A percentile compares a stretch with the other conserved stretches of the same genome.
Evolutionary conservation across 495 filamentous ascomycete genomes (phyloP).

Genomic region (Talaromyces stipitatus): DNA sequence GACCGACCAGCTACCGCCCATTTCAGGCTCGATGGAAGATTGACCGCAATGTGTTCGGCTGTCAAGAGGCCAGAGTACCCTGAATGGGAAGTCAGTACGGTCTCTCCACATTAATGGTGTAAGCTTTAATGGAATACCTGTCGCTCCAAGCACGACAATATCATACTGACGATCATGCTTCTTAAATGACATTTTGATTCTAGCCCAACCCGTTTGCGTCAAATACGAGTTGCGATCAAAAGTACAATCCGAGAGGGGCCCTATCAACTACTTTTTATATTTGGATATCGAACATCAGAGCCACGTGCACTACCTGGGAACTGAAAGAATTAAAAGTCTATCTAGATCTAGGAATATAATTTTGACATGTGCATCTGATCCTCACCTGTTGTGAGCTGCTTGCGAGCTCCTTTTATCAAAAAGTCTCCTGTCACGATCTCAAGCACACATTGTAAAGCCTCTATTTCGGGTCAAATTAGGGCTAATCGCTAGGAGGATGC

Average conservation of each 20-base stretch:
- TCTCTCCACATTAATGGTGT: no score
- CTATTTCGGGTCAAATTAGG: neutral
- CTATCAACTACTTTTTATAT: no score
- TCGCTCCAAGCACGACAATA: conserved; percentile 62
- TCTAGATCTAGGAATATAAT: neutral
- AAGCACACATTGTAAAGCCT: neutral
- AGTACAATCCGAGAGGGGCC: no score
- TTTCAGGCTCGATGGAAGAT: conserved; percentile 58
- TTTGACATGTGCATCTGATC: neutral
- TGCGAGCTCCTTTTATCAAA: no score
- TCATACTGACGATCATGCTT: conserved; percentile 46
- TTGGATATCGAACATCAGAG: no score
- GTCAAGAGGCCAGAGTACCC: conserved; percentile 68
- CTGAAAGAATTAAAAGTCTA: neutral
- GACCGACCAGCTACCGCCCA: conserved; percentile 82
- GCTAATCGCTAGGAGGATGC: neutral
- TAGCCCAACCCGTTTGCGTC: no score
- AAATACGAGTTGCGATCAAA: no score
- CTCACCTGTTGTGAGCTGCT: no score
- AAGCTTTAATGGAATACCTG: no score
- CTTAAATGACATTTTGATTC: neutral
- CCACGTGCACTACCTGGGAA: no score
- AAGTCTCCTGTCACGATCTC: neutral
- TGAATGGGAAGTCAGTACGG: conserved; percentile 8
- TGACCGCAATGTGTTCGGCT: conserved; percentile 55